Conservation (phyloP, 495 filamentous ascomycete genomes). For the Penicillium diatomitis region DNA sequence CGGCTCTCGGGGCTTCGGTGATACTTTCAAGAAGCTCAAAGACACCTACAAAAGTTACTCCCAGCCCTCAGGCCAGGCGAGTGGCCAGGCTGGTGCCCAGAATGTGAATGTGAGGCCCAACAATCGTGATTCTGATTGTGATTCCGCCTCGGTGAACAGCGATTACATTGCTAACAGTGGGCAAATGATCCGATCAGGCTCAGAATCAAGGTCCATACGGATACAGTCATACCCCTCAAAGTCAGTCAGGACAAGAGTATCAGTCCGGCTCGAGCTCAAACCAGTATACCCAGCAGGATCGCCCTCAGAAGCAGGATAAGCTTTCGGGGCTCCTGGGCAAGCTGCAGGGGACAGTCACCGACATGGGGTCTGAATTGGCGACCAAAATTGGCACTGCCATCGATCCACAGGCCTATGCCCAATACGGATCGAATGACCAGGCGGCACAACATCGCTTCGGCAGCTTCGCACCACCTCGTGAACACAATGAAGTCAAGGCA, state of each 20-base stretch:
- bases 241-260: neutral
- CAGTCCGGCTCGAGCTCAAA: neutral
- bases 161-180: too few relatives aligned
- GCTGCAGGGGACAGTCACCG: conserved; percentile 44
- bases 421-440: conserved; percentile 37
- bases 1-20: conserved; percentile 42
- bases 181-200: neutral
- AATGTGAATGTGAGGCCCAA: conserved; percentile 1
- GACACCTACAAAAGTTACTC: conserved; percentile 34
- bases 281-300: conserved; percentile 16
- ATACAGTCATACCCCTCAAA: conserved; percentile 5
- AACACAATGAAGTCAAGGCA: conserved; percentile 70
- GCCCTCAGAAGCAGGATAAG: conserved; percentile 34
- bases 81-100: conserved; percentile 11
- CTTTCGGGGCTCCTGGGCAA: conserved; percentile 47
- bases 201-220: conserved; percentile 12
- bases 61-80: conserved; percentile 9
- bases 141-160: too few relatives aligned
- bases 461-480: conserved; percentile 67
- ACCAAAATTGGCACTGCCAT: conserved; percentile 38
- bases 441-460: conserved; percentile 58
- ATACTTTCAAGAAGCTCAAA: conserved; percentile 42
- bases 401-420: conserved; percentile 41
- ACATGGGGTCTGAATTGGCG: conserved; percentile 41
- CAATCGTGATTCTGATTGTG: too few relatives aligned